These are phyloP conservation scores for Anthoceros angustus DNA, from an alignment of 225 moss, liverwort and hornwort species.

Conservation along the genomic window DNA sequence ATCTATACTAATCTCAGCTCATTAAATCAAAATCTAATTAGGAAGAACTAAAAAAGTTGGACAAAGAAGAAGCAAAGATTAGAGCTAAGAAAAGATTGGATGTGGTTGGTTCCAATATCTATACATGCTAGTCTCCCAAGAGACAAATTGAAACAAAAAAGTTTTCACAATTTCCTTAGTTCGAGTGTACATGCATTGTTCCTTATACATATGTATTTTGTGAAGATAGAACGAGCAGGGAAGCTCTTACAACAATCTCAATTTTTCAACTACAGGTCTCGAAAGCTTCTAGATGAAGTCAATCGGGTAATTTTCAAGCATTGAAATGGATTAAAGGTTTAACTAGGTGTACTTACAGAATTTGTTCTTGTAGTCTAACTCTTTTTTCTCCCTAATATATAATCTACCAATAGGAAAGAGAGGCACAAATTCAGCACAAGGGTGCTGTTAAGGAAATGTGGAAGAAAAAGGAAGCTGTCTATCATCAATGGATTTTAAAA, in stretches of 20 bases:
- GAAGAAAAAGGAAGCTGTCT: not conserved
- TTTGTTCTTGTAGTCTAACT: too few relatives aligned
- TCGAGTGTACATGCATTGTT: not conserved
- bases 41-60: not conserved
- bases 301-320: not conserved
- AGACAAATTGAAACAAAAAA: too few relatives aligned
- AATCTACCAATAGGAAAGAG: not conserved
- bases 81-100: not conserved
- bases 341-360: too few relatives aligned
- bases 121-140: too few relatives aligned
- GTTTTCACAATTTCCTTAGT: not conserved
- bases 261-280: not conserved
- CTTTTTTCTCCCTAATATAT: not conserved
- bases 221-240: conserved; percentile 4
- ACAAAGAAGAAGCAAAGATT: conserved; percentile 5
- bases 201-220: not conserved
- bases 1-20: too few relatives aligned
- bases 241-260: not conserved
- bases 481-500: not conserved
- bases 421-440: not conserved
- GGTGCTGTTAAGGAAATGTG: not conserved
- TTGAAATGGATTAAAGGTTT: not conserved
- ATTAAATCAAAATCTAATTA: too few relatives aligned
- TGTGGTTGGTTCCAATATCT: not conserved
- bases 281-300: conserved; percentile 1